phyloP scores from a whole-genome alignment of 1,284 basidiomycete species.

The Ganoderma lingzhi region DNA sequence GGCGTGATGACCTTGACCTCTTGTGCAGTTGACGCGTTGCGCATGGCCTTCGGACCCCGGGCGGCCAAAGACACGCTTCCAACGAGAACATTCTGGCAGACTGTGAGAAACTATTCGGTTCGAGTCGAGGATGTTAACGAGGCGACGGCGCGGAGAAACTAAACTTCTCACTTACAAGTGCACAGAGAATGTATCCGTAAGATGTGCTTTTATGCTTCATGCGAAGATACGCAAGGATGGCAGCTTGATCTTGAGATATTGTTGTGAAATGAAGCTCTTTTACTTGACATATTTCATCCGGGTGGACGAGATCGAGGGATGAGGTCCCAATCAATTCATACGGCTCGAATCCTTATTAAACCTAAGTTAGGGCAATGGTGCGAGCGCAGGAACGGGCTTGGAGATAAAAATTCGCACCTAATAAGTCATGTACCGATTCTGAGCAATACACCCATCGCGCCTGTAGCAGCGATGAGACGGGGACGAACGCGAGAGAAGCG shows the following conservation, averaged over 20 bases:
- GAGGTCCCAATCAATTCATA: constrained; percentile 70
- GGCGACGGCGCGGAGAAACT: constrained; percentile 1
- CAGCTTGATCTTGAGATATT: constrained; percentile 77
- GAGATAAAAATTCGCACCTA: constrained; percentile 53
- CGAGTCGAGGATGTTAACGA: constrained; percentile 16
- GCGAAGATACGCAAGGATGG: constrained; percentile 75
- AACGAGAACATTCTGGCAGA: constrained; percentile 77
- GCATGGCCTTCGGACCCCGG: constrained; percentile 73
- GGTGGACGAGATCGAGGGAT: constrained; percentile 76
- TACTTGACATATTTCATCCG: constrained; percentile 72
- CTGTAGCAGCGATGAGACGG: constrained; percentile 43
- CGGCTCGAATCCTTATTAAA: constrained; percentile 68
- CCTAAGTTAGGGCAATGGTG: constrained; percentile 8
- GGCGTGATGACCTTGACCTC: constrained; percentile 78
- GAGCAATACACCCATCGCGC: constrained; percentile 76
- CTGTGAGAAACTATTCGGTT: constrained; percentile 62
- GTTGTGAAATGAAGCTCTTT: constrained; percentile 76
- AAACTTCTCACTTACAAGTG: constrained; percentile 65
- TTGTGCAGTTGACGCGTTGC: constrained; percentile 80
- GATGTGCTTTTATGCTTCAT: constrained; percentile 76
- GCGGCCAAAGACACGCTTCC: constrained; percentile 78
- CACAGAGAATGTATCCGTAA: constrained; percentile 76
- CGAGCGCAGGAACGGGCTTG: background rate
- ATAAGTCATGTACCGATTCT: constrained; percentile 72
- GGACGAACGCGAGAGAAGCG: constrained; percentile 26